A percentile compares a stretch with the other conserved stretches of the same genome.
Conservation (phyloP, 1,284 basidiomycete species). For the Irpex rosettiformis region DNA sequence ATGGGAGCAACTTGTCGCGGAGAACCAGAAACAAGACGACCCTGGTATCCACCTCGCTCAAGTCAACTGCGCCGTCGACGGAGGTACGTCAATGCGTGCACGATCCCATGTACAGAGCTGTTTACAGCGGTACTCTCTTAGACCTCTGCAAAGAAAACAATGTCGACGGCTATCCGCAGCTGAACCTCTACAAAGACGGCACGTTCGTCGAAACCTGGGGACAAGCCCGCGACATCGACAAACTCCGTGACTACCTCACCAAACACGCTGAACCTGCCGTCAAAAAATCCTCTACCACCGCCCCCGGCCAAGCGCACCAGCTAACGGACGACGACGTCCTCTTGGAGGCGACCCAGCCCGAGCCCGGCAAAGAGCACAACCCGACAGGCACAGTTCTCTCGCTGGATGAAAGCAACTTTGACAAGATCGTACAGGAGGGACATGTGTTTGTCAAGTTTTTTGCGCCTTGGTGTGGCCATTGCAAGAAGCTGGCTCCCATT, state of each 20-base stretch:
- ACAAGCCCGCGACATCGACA: conserved; percentile 46
- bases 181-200: conserved; percentile 76
- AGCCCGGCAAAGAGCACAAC: conserved; percentile 40
- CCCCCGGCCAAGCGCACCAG: no score
- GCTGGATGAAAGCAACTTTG: conserved; percentile 53
- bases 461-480: conserved; percentile 93
- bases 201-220: conserved; percentile 56
- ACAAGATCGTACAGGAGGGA: conserved; percentile 47
- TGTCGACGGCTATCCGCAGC: conserved; percentile 75
- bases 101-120: no score
- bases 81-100: conserved; percentile 63
- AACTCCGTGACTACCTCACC: conserved; percentile 49
- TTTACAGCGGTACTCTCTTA: conserved; percentile 28
- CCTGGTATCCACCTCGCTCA: conserved; percentile 76
- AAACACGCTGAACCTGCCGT: conserved; percentile 32
- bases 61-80: conserved; percentile 81
- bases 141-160: conserved; percentile 76
- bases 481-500: conserved; percentile 82
- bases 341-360: conserved; percentile 8
- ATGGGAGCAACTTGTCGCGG: conserved; percentile 71
- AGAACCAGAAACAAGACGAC: conserved; percentile 50
- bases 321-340: neutral
- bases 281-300: conserved; percentile 19
- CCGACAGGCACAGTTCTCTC: conserved; percentile 58
- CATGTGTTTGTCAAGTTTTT: conserved; percentile 87